Evolutionary conservation across 495 filamentous ascomycete genomes (phyloP).

Genomic region (Acidiella bohemica): DNA sequence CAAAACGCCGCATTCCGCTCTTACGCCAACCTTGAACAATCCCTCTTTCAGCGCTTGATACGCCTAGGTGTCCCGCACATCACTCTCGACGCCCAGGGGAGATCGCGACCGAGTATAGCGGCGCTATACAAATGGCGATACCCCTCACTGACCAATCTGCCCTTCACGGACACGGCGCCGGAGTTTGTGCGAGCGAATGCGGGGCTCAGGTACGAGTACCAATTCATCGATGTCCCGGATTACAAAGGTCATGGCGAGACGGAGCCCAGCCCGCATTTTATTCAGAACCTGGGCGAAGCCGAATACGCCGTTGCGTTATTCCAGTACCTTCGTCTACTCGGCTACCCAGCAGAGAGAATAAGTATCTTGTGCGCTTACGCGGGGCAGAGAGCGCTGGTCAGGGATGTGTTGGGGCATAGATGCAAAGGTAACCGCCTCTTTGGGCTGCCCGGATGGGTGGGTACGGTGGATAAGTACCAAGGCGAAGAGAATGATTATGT

Average conservation of each 20-base stretch:
- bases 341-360: constrained; percentile 85
- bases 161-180: constrained; percentile 47
- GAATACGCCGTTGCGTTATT: constrained; percentile 93
- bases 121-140: constrained; percentile 93
- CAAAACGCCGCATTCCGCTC: constrained; percentile 93
- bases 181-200: constrained; percentile 80
- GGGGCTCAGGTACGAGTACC: constrained; percentile 85
- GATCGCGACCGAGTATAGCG: constrained; percentile 73
- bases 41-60: constrained; percentile 80
- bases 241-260: constrained; percentile 84
- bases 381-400: constrained; percentile 82
- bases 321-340: constrained; percentile 94
- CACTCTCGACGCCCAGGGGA: constrained; percentile 83
- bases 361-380: constrained; percentile 88
- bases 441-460: constrained; percentile 78
- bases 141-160: constrained; percentile 62
- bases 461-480: constrained; percentile 96
- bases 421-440: constrained; percentile 76
- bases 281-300: constrained; percentile 93
- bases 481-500: constrained; percentile 99
- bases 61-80: constrained; percentile 81
- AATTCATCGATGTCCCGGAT: constrained; percentile 92
- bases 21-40: constrained; percentile 92
- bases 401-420: constrained; percentile 74
- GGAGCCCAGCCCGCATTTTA: constrained; percentile 89